Evolutionary conservation across 2,329 filamentous ascomycete species (phyloP).

Genomic region (Scedosporium aurantiacum): DNA sequence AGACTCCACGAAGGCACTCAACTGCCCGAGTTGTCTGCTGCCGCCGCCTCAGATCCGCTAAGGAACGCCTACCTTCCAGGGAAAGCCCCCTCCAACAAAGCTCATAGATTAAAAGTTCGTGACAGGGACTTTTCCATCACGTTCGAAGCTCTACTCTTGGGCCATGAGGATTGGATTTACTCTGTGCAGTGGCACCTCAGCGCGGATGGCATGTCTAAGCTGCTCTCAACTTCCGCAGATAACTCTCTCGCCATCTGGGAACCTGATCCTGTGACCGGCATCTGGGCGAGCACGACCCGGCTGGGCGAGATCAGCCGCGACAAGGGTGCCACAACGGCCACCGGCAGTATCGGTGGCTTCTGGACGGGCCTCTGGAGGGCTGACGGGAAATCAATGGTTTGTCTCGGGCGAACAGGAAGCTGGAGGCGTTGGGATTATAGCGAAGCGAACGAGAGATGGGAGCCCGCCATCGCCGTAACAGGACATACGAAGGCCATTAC

Average conservation of each 20-base stretch:
- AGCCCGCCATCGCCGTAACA: conserved; percentile 63
- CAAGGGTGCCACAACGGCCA: conserved; percentile 93
- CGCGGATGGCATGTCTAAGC: conserved; percentile 33
- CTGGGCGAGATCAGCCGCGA: conserved; percentile 89
- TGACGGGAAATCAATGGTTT: conserved; percentile 61
- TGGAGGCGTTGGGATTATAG: conserved; percentile 79
- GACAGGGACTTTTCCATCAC: conserved; percentile 65
- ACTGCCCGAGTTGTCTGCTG: conserved; percentile 43
- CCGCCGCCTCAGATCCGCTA: conserved; percentile 42
- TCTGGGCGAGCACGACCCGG: conserved; percentile 79
- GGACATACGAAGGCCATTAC: conserved; percentile 78
- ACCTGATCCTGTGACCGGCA: conserved; percentile 68
- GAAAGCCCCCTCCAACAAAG: conserved; percentile 78
- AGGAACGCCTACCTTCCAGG: conserved; percentile 50
- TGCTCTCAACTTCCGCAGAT: conserved; percentile 86
- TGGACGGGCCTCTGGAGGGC: conserved; percentile 79
- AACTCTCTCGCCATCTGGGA: conserved; percentile 94
- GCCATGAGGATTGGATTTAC: conserved; percentile 98
- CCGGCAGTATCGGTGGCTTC: conserved; percentile 89
- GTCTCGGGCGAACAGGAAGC: conserved; percentile 81
- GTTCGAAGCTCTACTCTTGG: conserved; percentile 86
- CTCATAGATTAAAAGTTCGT: conserved; percentile 58
- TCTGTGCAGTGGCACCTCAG: conserved; percentile 63
- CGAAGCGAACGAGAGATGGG: conserved; percentile 54
- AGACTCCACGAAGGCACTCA: conserved; percentile 63